Percentiles rank a stretch among this genome's conserved stretches.
These are phyloP conservation scores for Sporothrix euskadiensis DNA, from an alignment of 2,329 filamentous ascomycete genomes.

Conservation along the genomic window DNA sequence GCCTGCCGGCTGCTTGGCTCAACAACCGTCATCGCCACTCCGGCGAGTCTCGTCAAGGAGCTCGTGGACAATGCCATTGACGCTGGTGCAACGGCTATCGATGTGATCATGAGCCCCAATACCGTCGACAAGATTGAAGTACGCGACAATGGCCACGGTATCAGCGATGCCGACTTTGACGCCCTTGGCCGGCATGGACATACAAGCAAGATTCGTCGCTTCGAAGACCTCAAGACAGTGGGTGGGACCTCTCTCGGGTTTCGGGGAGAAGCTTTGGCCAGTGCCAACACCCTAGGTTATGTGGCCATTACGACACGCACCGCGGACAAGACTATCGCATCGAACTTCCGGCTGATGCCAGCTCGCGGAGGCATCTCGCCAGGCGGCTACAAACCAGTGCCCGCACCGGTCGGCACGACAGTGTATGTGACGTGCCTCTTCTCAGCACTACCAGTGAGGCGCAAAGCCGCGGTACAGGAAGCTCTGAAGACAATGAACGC, in stretches of 20 bases:
- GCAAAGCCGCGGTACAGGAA: slow-evolving; percentile 59
- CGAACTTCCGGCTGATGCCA: slow-evolving; percentile 47
- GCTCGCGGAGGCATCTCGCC: slow-evolving; percentile 44
- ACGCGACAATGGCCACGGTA: slow-evolving; percentile 72
- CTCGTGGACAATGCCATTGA: slow-evolving; percentile 77
- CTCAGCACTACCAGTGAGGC: slow-evolving; percentile 62
- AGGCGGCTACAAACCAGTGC: slow-evolving; percentile 40
- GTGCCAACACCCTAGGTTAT: slow-evolving; percentile 60
- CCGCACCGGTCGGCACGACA: slow-evolving; percentile 68
- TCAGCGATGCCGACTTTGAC: slow-evolving; percentile 61
- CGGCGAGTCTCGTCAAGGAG: slow-evolving; percentile 69
- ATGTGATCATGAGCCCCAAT: slow-evolving; percentile 64
- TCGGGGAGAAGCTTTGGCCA: slow-evolving; percentile 71
- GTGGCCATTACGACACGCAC: slow-evolving; percentile 65
- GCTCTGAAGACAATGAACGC: slow-evolving; percentile 56
- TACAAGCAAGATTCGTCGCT: slow-evolving; percentile 71
- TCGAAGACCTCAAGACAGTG: slow-evolving; percentile 60
- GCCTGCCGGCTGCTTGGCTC: slow-evolving; percentile 61
- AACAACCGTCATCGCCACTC: slow-evolving; percentile 59
- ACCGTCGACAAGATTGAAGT: slow-evolving; percentile 70
- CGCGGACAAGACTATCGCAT: slow-evolving; percentile 60
- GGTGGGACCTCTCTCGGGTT: slow-evolving; percentile 69
- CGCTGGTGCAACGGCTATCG: slow-evolving; percentile 65
- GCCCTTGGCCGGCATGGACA: slow-evolving; percentile 65
- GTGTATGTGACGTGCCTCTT: slow-evolving; percentile 63